Base-by-base conservation (phyloP, 257 asterid species). In the Solanum piurae region DNA sequence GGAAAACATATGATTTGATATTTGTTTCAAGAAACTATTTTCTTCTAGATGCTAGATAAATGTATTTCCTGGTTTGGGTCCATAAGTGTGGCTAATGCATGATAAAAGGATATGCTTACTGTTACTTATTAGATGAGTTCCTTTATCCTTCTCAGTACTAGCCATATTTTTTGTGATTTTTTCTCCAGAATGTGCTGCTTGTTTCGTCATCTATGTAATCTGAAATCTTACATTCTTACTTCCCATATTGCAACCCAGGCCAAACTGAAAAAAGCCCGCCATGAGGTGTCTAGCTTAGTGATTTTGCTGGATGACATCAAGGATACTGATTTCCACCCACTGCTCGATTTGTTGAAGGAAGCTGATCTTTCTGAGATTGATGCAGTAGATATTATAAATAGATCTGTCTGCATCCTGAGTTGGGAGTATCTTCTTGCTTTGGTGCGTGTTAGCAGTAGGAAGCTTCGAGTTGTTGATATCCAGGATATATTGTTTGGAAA, bases 401-500 rank as follows among this genome's bases (percentile, higher is more conserved):
- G 89, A 90, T 92, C 93, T 62, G 86, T 95, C 86, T 94, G 99
- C 91, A 91, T 85, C 86, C 88, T 96, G 87, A 91, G 89, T 82
- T 97, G 92, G 88, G 95, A 92, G 89, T 72, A 91, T 86, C 96
- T 94, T 58, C 91, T 95, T 38, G 52, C 89, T 33, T 89, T 95
- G 94, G 89, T 96, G 88, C 98, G 92, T 85, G 94, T 96, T 83
- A 92, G 94, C 88, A 88, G 90, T 89, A 86, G 90, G 86, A 96
- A 96, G 95, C 98, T 96, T 86, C 94, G 96, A 89, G 90, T 91
- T 86, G 98, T 96, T 88, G 98, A 96, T 94, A 92, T 96, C 90
- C 90, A 93, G 73, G 99, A 96, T 92, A 88, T 89, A 89, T 91
- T 94, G 74, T 93, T 95, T 74, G 98, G 98, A 87, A 94, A 93